Base-by-base conservation (phyloP, 345 rosid species). In the Tarenaya hassleriana region DNA sequence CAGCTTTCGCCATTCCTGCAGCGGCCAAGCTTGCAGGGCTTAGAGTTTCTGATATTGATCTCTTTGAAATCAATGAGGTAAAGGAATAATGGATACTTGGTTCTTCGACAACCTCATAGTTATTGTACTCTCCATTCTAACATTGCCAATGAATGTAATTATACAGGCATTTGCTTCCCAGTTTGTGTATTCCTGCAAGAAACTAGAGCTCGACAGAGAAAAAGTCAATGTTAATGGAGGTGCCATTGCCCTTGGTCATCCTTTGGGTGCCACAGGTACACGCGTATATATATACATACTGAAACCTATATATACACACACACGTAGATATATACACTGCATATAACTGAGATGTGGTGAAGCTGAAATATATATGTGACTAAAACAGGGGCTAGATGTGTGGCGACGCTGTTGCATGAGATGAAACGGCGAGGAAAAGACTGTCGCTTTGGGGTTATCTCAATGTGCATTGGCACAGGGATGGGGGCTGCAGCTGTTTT, bases 181-280 rank as follows among this genome's bases (percentile, higher is more conserved):
- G 62, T 92, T 57, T 52, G 88, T 83, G 32, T 92, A 92, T 67
- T 81, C 86, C 34, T 41, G 72, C 50, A 92, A 85, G 77, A 92
- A 87, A 68, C 64, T 92, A 52, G 84, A 61, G 56, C 90, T 88
- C 32, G 86, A 81, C 65, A 60, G 60, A 16, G 73, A 76, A 42
- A 84, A 84, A 67, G 87, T 92, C 53, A 92, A 92, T 49, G 96
- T 88, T 44, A 92, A 92, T 55, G 98, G 96, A 21, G 98, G 98
- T 44, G 98, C 95, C 50, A 75, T 92, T 13, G 98, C 96, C 58
- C 72, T 92, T 11, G 96, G 98, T 8, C 94, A 92, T 83, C 96
- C 95, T 63, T 67, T 92, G 69, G 98, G 96, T 16, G 94, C 90
- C 38, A 92, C 98, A 75, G 96, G 96, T 86, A 71, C 15, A 50